Percentiles rank a stretch among this genome's conserved stretches.
phyloP scores from a whole-genome alignment of 75 land plant genomes.

The Pinus albicaulis region DNA sequence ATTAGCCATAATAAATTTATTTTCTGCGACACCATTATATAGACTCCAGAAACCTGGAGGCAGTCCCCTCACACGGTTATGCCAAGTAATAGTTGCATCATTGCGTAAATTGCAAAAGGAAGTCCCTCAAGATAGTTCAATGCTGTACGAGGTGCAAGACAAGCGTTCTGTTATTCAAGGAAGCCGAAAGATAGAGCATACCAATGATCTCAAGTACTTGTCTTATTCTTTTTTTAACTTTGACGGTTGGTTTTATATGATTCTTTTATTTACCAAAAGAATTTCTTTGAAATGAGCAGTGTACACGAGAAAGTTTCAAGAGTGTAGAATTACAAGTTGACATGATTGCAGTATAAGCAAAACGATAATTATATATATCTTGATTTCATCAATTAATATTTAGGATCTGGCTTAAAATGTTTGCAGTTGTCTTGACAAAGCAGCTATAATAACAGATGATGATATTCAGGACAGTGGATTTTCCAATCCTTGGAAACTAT shows the following conservation, averaged over 20 bases:
- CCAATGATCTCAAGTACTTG: slow-evolving; percentile 54
- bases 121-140: slow-evolving; percentile 41
- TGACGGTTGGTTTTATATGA: background rate
- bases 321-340: background rate
- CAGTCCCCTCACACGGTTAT: slow-evolving; percentile 73
- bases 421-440: slow-evolving; percentile 56
- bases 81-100: slow-evolving; percentile 80
- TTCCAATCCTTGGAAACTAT: slow-evolving; percentile 64
- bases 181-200: slow-evolving; percentile 76
- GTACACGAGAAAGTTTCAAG: background rate
- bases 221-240: background rate
- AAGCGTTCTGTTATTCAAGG: slow-evolving; percentile 64
- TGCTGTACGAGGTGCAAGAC: slow-evolving; percentile 57
- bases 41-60: slow-evolving; percentile 86
- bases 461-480: slow-evolving; percentile 28
- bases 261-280: background rate
- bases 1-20: slow-evolving; percentile 59
- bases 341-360: background rate
- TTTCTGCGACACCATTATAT: slow-evolving; percentile 59
- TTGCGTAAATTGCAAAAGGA: slow-evolving; percentile 46
- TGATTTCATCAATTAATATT: background rate
- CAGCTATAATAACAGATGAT: slow-evolving; percentile 39
- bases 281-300: background rate
- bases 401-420: background rate
- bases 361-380: background rate